A percentile compares a stretch with the other conserved stretches of the same genome.
These are phyloP conservation scores for Wickerhamiella nectarea DNA, from an alignment of 805 yeast species.

Conservation along the genomic window DNA sequence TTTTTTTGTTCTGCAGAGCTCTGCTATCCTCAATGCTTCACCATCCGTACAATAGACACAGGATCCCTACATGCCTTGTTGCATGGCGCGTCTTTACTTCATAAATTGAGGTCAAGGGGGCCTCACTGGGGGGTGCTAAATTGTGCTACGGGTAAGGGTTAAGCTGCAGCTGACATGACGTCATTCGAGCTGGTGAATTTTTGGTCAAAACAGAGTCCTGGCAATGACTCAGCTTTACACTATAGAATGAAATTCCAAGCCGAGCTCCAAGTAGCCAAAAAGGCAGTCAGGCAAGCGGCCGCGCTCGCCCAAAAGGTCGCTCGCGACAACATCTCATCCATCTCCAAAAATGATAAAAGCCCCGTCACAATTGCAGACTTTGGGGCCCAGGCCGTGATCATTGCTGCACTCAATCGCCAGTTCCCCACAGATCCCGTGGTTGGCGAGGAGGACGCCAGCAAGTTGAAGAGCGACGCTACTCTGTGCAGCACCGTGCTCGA, in stretches of 20 bases:
- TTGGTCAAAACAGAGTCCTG: too few relatives aligned
- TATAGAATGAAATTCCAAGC: not conserved
- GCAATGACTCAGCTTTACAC: too few relatives aligned
- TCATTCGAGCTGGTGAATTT: too few relatives aligned
- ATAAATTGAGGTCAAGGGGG: too few relatives aligned
- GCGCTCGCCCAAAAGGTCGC: slow-evolving; percentile 51
- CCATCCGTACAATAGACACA: too few relatives aligned
- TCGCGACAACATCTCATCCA: slow-evolving; percentile 18
- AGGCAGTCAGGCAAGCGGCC: slow-evolving; percentile 85
- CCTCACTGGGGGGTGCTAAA: too few relatives aligned
- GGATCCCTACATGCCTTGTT: too few relatives aligned
- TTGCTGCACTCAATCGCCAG: slow-evolving; percentile 61
- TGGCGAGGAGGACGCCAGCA: slow-evolving; percentile 83
- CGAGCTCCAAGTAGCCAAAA: slow-evolving; percentile 68
- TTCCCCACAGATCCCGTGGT: slow-evolving; percentile 81
- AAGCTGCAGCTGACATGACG: too few relatives aligned
- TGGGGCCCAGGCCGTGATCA: slow-evolving; percentile 88
- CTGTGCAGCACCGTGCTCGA: slow-evolving; percentile 44
- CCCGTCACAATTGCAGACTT: slow-evolving; percentile 95
- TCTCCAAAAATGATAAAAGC: slow-evolving; percentile 74
- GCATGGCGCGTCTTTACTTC: too few relatives aligned
- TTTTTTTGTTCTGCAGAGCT: too few relatives aligned
- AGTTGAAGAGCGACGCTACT: slow-evolving; percentile 39
- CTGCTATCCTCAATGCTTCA: too few relatives aligned
- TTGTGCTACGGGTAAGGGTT: too few relatives aligned